Evolutionary conservation across 2,329 filamentous ascomycete species (phyloP).

Genomic region (Lecanicillium sp.): DNA sequence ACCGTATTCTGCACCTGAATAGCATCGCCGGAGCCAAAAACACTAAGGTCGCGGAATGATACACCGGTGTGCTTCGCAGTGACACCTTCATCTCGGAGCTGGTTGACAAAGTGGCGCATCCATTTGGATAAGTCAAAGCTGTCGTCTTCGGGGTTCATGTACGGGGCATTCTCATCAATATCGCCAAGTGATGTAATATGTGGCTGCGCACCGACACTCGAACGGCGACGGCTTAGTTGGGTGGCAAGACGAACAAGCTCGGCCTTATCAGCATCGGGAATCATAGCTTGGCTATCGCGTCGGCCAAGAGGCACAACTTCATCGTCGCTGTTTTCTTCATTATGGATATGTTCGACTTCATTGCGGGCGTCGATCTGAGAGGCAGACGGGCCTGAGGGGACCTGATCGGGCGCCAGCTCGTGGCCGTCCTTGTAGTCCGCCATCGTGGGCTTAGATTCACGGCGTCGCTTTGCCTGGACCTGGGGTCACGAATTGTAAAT

Average conservation of each 20-base stretch:
- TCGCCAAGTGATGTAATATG: slow-evolving; percentile 33
- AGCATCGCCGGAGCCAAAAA: slow-evolving; percentile 58
- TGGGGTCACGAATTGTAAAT: too few species aligned
- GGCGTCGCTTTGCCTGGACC: too few species aligned
- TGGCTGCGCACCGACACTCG: slow-evolving; percentile 10
- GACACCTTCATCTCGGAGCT: slow-evolving; percentile 46
- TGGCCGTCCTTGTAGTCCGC: slow-evolving; percentile 1
- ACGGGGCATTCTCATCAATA: slow-evolving; percentile 34
- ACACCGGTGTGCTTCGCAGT: slow-evolving; percentile 48
- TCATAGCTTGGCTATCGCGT: slow-evolving; percentile 11
- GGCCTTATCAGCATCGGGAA: slow-evolving; percentile 23
- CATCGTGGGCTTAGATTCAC: slow-evolving; percentile 1
- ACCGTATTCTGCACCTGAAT: slow-evolving; percentile 64
- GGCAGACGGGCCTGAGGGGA: slow-evolving; percentile 1
- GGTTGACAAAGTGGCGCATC: slow-evolving; percentile 28
- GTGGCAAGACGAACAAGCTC: slow-evolving; percentile 33
- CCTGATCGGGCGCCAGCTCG: background rate
- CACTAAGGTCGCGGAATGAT: slow-evolving; percentile 55
- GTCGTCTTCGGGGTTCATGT: slow-evolving; percentile 27
- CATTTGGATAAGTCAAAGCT: slow-evolving; percentile 34
- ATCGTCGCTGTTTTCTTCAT: background rate
- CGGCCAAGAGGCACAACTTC: slow-evolving; percentile 3
- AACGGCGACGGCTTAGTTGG: slow-evolving; percentile 26
- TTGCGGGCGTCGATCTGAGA: slow-evolving; percentile 6
- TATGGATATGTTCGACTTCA: slow-evolving; percentile 4